Evolutionary conservation across 805 yeast genomes (phyloP), one percentile per base, ranked within the genome.

Genomic region (Spathaspora girioi): DNA sequence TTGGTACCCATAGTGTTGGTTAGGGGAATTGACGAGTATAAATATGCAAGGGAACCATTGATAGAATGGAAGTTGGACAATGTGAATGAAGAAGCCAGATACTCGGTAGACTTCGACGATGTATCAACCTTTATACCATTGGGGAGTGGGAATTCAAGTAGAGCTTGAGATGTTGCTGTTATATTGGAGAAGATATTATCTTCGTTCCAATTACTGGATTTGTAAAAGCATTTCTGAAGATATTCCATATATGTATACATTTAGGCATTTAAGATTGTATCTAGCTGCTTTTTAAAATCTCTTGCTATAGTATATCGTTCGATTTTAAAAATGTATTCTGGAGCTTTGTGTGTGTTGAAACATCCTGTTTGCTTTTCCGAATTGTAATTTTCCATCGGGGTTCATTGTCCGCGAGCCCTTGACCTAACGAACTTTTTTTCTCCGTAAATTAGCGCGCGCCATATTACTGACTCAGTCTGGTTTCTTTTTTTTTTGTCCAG

Each of bases 161-260:
- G 67, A 49, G 81, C 81, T 50, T 76, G 78, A 0, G 93, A 81
- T 0, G 91, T 83, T n/a, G 86, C 84, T 2, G 86, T 80, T 18
- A 93, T 76, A 58, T 85, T 82, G 48, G 90, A 86, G 62, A 87
- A 90, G 35, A 87, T 79, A 65, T 87, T 87, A 56, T 88, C 89
- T 51, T 81, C 80, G 58, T 85, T 83, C 97, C 97, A 92, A 5
- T 78, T 78, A 1, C 96, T 84, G 20, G 86, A 66, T 38, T 74
- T 68, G 65, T 86, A 81, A 69, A 88, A 93, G 57, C 88, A 80
- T 67, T 79, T 76, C 58, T 86, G 85, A 31, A 93, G 80, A 66
- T 86, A 87, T 59, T 93, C 97, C 96, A 93, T 90, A 70, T 87
- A 92, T 43, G 82, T 79, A 54, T 84, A 73, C 97, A 90, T 90